Evolutionary conservation across 345 rosid species (phyloP).

Genomic region (Anacardium occidentale): DNA sequence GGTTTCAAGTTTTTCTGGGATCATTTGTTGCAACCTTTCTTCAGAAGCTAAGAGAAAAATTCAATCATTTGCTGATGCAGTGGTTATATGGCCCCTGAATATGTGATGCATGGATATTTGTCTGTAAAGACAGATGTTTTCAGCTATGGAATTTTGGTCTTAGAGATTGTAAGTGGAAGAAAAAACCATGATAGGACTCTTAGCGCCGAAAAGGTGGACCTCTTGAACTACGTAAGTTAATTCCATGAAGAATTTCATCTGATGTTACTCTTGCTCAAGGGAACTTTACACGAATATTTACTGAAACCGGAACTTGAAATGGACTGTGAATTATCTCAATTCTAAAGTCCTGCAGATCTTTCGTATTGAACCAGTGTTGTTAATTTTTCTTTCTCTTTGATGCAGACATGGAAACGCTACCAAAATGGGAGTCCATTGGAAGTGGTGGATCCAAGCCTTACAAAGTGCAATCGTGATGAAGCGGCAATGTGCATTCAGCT

Average conservation of each 20-base stretch:
- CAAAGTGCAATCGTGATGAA: conserved; percentile 58
- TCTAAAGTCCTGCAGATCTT: neutral
- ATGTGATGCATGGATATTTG: conserved; percentile 80
- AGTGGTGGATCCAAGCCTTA: conserved; percentile 61
- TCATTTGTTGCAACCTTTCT: neutral
- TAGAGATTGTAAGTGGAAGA: conserved; percentile 89
- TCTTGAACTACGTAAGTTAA: conserved; percentile 73
- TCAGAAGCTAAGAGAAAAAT: conserved; percentile 8
- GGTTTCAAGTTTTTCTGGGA: neutral
- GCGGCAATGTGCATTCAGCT: conserved; percentile 76
- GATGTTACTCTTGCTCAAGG: neutral
- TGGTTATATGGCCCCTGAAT: conserved; percentile 97
- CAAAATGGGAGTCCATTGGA: conserved; percentile 53
- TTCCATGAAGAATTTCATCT: neutral
- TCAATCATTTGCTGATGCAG: conserved; percentile 41
- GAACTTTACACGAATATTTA: neutral
- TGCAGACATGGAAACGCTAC: conserved; percentile 71
- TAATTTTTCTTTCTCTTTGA: neutral
- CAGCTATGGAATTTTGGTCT: conserved; percentile 76
- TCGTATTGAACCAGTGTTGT: neutral
- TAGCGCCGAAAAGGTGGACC: conserved; percentile 57
- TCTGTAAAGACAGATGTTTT: conserved; percentile 84
- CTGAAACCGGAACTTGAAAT: neutral
- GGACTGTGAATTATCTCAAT: neutral
- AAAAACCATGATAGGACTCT: conserved; percentile 55